Conservation (phyloP, 2,329 filamentous ascomycete species). For the Colletotrichum graminicola region DNA sequence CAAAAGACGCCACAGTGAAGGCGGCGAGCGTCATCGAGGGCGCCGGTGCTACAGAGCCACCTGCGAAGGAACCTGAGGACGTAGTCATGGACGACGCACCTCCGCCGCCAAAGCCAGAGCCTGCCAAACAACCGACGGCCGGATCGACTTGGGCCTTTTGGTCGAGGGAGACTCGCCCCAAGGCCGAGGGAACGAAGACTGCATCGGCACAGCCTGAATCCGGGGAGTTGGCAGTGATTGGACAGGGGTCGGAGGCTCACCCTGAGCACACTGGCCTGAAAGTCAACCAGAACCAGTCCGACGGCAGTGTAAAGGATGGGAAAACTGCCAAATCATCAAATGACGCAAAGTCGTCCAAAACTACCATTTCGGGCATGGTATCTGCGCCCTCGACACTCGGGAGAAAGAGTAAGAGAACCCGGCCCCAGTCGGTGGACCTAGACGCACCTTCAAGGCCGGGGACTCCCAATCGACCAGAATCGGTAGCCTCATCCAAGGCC, state of each 20-base stretch:
- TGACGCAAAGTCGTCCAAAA: slow-evolving; percentile 39
- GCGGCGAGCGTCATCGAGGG: slow-evolving; percentile 37
- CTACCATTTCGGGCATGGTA: slow-evolving; percentile 45
- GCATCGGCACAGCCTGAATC: slow-evolving; percentile 51
- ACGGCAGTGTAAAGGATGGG: slow-evolving; percentile 50
- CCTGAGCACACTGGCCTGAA: slow-evolving; percentile 62
- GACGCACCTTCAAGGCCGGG: slow-evolving; percentile 54
- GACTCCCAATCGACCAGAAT: slow-evolving; percentile 50
- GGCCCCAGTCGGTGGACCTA: slow-evolving; percentile 62
- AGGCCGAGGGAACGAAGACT: slow-evolving; percentile 48
- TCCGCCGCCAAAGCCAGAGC: slow-evolving; percentile 45
- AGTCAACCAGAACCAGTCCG: slow-evolving; percentile 53
- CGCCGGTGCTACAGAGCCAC: slow-evolving; percentile 30
- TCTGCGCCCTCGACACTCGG: slow-evolving; percentile 46
- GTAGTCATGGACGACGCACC: slow-evolving; percentile 59
- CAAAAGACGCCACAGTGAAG: slow-evolving; percentile 26
- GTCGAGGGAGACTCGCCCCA: slow-evolving; percentile 69
- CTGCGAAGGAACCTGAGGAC: slow-evolving; percentile 53
- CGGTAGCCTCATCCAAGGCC: slow-evolving; percentile 45
- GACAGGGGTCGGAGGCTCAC: slow-evolving; percentile 68
- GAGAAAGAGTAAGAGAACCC: slow-evolving; percentile 60
- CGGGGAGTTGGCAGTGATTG: slow-evolving; percentile 69
- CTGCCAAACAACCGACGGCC: slow-evolving; percentile 55
- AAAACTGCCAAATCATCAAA: slow-evolving; percentile 40
- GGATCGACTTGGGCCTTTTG: slow-evolving; percentile 86